Evolutionary conservation across 1,284 basidiomycete species (phyloP), one percentile per base, ranked within the genome.

Genomic region (Mycena citricolor): DNA sequence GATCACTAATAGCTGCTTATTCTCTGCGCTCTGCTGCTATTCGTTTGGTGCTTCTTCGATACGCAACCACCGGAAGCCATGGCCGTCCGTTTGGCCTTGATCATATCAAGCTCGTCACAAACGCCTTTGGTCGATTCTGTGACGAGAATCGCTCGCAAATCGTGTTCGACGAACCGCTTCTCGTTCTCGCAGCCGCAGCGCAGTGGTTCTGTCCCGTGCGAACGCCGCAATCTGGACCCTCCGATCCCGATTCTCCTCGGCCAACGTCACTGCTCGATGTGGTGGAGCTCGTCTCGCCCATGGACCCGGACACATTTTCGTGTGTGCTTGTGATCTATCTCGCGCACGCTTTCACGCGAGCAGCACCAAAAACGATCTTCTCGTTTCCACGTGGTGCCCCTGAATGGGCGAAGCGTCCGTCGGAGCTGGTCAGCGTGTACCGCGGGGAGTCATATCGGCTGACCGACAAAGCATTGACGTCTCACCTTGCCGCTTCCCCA

Each of bases 281-380:
- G n/a, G n/a, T n/a, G n/a, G n/a, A n/a, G n/a, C n/a, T n/a, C n/a
- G n/a, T n/a, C n/a, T n/a, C n/a, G n/a, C n/a, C n/a, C n/a, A n/a
- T n/a, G n/a, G n/a, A n/a, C n/a, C n/a, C 29, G 1, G 28, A 48
- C 13, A 19, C 30, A 22, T 32, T 39, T 14, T 24, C 41, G 5
- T 19, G 33, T 2, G 32, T 14, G 4, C 35, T 48, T 16, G 41
- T 39, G 7, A 42, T 43, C 26, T 43, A 48, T 13, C 36, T 48
- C 14, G 14, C 36, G 3, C 35, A n/a, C 2, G 46, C 26, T 4
- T 30, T 48, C 13, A 13, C 39, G 6, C 28, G 28, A 11, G 29
- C 10, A 8, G 8, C 11, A 10, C 35, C 39, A 2, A 32, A 26
- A 14, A 33, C 35, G 4, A 33, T 48, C 17, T 39, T 48, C 21